These are phyloP conservation scores for Mycena capillaripes DNA, from an alignment of 768 basidiomycete species.

Conservation along the genomic window DNA sequence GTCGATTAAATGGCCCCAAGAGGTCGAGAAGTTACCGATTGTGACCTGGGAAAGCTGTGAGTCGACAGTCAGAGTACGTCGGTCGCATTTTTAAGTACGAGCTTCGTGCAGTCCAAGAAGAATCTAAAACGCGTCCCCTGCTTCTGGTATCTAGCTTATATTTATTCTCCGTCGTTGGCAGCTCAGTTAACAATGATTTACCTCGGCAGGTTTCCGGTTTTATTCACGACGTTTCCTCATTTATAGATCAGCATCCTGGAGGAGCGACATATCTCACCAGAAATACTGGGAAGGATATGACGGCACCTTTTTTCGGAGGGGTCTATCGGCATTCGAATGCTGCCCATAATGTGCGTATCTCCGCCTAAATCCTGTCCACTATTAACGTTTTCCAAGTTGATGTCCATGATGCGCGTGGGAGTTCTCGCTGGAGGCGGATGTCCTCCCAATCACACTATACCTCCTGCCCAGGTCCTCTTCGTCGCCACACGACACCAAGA, in stretches of 20 bases:
- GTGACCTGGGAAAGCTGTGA: constrained; percentile 87
- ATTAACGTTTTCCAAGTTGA: constrained; percentile 41
- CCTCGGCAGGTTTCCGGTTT: constrained; percentile 74
- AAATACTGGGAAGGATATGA: constrained; percentile 86
- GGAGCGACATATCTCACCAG: constrained; percentile 70
- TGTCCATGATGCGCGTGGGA: constrained; percentile 65
- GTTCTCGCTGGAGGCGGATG: constrained; percentile 55
- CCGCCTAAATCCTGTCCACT: background rate
- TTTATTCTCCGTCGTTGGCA: background rate
- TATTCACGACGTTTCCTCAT: constrained; percentile 86
- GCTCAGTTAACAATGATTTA: background rate
- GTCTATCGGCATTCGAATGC: constrained; percentile 74
- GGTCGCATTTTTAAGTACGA: background rate
- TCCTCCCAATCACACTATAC: constrained; percentile 19
- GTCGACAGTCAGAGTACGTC: constrained; percentile 43
- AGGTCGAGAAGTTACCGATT: constrained; percentile 74
- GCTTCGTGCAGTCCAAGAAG: constrained; percentile 67
- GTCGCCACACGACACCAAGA: constrained; percentile 24
- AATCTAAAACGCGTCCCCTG: constrained; percentile 74
- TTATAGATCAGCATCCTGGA: constrained; percentile 86
- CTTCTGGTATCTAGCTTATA: constrained; percentile 57
- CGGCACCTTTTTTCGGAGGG: constrained; percentile 89
- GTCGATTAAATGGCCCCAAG: constrained; percentile 70
- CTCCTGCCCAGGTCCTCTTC: constrained; percentile 35
- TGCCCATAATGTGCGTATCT: constrained; percentile 60